Evolutionary conservation across 768 basidiomycete genomes (phyloP).

Genomic region (Lactarius trivialis): DNA sequence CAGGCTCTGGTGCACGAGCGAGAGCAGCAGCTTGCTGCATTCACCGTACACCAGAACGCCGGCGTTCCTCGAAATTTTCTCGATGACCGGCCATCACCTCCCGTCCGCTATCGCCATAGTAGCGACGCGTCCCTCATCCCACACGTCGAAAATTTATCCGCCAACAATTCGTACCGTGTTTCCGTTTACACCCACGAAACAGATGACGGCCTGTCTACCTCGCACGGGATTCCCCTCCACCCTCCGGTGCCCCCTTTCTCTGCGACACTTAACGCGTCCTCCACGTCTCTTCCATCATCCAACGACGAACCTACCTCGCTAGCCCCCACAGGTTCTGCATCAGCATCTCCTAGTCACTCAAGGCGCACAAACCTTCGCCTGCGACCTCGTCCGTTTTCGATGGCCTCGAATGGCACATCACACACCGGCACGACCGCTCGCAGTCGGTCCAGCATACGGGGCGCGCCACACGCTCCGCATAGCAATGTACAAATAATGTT

Average conservation of each 20-base stretch:
- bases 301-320: not conserved
- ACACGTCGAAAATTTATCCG: constrained; percentile 16
- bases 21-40: constrained; percentile 41
- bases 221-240: not conserved
- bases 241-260: constrained; percentile 9
- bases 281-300: constrained; percentile 8
- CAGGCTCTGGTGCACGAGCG: constrained; percentile 61
- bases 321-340: not conserved
- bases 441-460: constrained; percentile 34
- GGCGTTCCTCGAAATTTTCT: constrained; percentile 25
- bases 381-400: constrained; percentile 2
- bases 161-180: constrained; percentile 8
- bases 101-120: constrained; percentile 23
- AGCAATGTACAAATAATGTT: constrained; percentile 61
- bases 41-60: constrained; percentile 29
- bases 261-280: not conserved
- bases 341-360: not conserved
- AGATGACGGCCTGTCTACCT: not conserved
- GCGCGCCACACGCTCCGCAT: constrained; percentile 54
- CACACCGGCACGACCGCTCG: constrained; percentile 18
- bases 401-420: constrained; percentile 4
- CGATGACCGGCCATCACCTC: constrained; percentile 20
- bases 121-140: constrained; percentile 34
- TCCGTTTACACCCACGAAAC: constrained; percentile 22
- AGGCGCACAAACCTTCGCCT: not conserved